Evolutionary conservation across 2,329 filamentous ascomycete species (phyloP).

Genomic region (Diaporthe citriasiana): DNA sequence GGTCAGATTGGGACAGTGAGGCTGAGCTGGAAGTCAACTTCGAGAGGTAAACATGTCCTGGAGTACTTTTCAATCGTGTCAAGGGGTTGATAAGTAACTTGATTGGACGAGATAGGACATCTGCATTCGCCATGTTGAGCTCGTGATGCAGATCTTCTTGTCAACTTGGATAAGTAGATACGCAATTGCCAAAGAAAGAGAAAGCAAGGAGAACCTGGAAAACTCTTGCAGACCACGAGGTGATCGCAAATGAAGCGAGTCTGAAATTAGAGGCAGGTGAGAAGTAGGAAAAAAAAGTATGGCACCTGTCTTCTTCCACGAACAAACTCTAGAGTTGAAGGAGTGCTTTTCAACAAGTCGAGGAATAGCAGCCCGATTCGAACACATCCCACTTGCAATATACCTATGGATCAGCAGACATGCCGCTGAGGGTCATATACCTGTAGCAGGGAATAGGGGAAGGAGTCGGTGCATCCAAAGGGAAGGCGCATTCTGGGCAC

Average conservation of each 20-base stretch:
- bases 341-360: background rate
- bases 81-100: background rate
- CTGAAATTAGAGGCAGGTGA: no score
- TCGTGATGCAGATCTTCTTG: background rate
- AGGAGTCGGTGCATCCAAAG: background rate
- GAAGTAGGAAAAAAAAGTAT: background rate
- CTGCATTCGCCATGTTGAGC: background rate
- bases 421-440: no score
- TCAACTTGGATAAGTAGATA: no score
- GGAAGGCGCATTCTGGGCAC: background rate
- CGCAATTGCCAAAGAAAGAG: background rate
- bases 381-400: background rate
- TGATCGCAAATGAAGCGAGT: background rate
- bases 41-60: no score
- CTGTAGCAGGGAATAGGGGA: background rate
- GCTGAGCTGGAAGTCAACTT: background rate
- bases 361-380: background rate
- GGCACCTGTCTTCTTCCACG: background rate
- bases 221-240: background rate
- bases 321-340: background rate
- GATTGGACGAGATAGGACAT: background rate
- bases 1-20: background rate
- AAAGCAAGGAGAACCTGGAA: background rate
- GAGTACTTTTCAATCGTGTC: no score
- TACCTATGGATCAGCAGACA: background rate